Evolutionary conservation across 2,329 filamentous ascomycete genomes (phyloP), one percentile per base, ranked within the genome.

Genomic region (Pyricularia grisea): DNA sequence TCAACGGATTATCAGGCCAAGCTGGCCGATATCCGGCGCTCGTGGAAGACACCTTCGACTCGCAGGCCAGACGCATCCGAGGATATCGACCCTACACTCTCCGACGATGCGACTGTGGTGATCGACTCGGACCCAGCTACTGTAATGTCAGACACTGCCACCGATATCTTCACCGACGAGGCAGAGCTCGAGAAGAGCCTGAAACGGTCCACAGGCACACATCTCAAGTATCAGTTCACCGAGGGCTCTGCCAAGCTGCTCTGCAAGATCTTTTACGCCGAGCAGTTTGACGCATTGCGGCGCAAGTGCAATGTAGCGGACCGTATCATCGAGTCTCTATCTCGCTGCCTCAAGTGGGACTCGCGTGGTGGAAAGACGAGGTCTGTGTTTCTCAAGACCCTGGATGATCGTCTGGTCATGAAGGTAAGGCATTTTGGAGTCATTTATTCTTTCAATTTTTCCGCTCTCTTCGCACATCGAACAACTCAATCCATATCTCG

Each of bases 181-280:
- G 85, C 86, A 1, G 92, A 92, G 67, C 87, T 98, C 11, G 94
- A 99, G 78, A 90, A 91, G 72, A 95, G 93, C 55, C 83, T 99
- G 30, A 83, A 97, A 36, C 88, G 93, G 71, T 87, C 90, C 33
- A 96, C 92, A 0, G 94, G 94, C 55, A 97, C 93, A 1, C 95
- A 99, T 78, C 88, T 97, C 73, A 96, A 96, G 76, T 99, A 97
- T 77, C 93, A 97, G 70, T 99, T 98, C 79, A 90, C 90, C 31
- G 94, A 97, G 77, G 93, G 94, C 0, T 89, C 92, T n/a, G 94
- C 96, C 3, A 92, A 91, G 74, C 97, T 97, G 87, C 90, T 94
- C 67, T 98, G 96, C 83, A 99, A 99, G 79, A 95, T 99, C 65
- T 98, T 99, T 79, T 99, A 96, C 75, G 95, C 95, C 0, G 95